Conservation (phyloP, 805 yeast species). For the Saturnispora halmiae region DNA sequence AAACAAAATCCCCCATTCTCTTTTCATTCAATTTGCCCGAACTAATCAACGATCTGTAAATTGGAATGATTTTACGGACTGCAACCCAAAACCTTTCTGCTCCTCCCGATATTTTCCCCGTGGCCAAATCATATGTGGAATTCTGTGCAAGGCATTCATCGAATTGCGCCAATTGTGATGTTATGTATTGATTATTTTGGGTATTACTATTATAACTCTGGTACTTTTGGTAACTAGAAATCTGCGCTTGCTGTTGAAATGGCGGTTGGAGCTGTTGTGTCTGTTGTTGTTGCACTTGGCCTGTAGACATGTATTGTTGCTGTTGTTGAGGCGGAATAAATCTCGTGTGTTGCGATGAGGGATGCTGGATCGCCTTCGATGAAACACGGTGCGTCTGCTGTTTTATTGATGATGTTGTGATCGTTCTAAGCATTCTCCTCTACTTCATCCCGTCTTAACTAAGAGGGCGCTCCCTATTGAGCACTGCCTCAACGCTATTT, state of each 20-base stretch:
- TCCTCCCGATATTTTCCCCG: constrained; percentile 32
- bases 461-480: background rate
- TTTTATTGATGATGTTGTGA: constrained; percentile 24
- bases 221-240: background rate
- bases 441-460: background rate
- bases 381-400: constrained; percentile 27
- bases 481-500: background rate
- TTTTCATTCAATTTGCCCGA: constrained; percentile 40
- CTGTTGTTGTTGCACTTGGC: constrained; percentile 3
- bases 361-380: constrained; percentile 25
- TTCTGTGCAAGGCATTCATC: constrained; percentile 38
- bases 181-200: background rate
- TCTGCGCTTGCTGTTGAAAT: background rate
- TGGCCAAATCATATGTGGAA: constrained; percentile 30
- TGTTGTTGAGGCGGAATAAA: constrained; percentile 10
- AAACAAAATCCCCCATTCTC: constrained; percentile 41
- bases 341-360: constrained; percentile 12
- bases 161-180: constrained; percentile 22
- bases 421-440: constrained; percentile 24
- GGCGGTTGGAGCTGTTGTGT: background rate
- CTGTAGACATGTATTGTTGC: constrained; percentile 4
- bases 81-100: constrained; percentile 46
- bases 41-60: constrained; percentile 39
- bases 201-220: background rate
- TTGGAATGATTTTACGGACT: constrained; percentile 39